A percentile compares a stretch with the other conserved stretches of the same genome.
phyloP scores from a whole-genome alignment of 73 alveolate genomes.

The Stentor roeselii region DNA sequence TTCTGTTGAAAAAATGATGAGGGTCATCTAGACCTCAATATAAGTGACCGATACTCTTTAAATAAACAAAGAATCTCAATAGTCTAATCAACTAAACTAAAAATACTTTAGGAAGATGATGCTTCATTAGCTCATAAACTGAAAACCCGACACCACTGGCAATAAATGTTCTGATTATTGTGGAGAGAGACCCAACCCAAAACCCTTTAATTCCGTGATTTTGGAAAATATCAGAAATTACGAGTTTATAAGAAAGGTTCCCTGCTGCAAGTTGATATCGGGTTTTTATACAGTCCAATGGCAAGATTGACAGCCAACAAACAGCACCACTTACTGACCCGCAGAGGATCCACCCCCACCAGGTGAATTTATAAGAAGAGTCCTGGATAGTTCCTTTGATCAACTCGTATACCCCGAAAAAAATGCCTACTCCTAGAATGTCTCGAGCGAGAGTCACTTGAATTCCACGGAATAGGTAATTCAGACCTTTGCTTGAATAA shows the following conservation, averaged over 20 bases:
- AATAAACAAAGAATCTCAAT: no score
- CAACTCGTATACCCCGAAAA: constrained; percentile 2
- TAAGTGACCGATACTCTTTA: no score
- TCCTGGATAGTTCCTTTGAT: background rate
- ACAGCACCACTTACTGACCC: constrained; percentile 12
- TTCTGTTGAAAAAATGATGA: no score
- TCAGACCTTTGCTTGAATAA: background rate
- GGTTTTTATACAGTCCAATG: background rate
- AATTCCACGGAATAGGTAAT: background rate
- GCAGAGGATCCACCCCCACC: background rate
- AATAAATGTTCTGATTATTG: background rate
- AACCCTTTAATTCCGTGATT: background rate
- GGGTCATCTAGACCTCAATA: no score
- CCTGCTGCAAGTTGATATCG: background rate
- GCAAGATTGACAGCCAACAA: background rate
- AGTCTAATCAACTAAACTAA: background rate
- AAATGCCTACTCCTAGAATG: background rate
- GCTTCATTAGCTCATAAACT: background rate
- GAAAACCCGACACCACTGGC: constrained; percentile 5
- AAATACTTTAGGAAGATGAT: background rate
- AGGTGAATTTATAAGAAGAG: background rate
- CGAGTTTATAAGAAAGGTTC: background rate
- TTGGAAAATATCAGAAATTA: background rate
- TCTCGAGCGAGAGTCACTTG: background rate
- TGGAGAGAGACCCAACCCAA: background rate